Evolutionary conservation across 2,329 filamentous ascomycete species (phyloP), one percentile per base, ranked within the genome.

Genomic region (Bipolaris gigantea): DNA sequence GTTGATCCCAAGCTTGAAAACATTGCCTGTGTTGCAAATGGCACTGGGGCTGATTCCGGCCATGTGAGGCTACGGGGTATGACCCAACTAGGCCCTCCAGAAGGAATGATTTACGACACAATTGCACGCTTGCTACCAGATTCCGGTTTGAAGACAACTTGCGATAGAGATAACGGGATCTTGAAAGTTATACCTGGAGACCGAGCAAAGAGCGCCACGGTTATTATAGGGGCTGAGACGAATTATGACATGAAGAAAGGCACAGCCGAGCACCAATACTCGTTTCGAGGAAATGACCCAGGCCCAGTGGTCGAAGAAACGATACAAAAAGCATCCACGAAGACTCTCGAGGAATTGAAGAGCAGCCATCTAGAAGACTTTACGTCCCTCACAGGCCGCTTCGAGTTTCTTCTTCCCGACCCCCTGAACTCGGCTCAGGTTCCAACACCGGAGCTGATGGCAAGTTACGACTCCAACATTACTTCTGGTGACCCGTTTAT

Each of bases 181-280:
- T 21, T 70, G 19, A 47, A 19, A 1, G 45, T 71, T 4, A 16
- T 8, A 2, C 46, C 61, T 10, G 10, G n/a, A 1, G 46, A 46
- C 11, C 39, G 58, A 4, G 59, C 69, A 5, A 67, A 55, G 2
- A 64, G 59, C 9, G 38, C 77, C 9, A 71, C 73, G 7, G 57
- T 84, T 6, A 69, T 83, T 0, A 62, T 83, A 15, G 75, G 76
- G 1, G 73, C 73, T 2, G 72, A 64, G 2, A 82, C 81, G 1
- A 75, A 83, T 53, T 85, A 81, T 49, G 80, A 84, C 43, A 70
- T 78, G 48, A 77, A 71, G 3, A 77, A 79, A 32, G 82, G 83
- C 1, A 81, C 76, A 42, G 67, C 72, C 0, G 72, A 70, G 15
- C 63, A 62, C 52, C 62, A 69, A 10, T 84, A 76, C 62, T 80